phyloP scores from a whole-genome alignment of 108 stramenopile genomes.

The Pseudonitzschia pungens region DNA sequence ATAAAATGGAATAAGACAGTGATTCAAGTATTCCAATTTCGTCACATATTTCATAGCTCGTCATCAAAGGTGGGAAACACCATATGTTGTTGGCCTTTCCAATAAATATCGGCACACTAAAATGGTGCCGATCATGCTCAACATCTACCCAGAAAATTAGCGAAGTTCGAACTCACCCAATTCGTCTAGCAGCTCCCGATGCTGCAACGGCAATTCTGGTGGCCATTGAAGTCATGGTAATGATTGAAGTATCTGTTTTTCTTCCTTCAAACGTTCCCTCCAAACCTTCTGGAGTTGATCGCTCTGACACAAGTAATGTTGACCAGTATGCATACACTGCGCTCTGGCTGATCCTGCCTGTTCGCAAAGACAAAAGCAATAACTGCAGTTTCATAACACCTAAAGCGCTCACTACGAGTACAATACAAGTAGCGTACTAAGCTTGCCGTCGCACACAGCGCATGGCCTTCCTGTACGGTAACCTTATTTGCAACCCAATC shows the following conservation, averaged over 20 bases:
- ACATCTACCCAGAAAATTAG: not conserved
- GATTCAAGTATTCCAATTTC: too few species aligned
- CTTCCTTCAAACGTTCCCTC: not conserved
- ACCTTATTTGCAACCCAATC: not conserved
- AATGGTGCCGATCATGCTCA: not conserved
- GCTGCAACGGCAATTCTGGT: slow-evolving; percentile 64
- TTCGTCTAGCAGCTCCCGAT: slow-evolving; percentile 61
- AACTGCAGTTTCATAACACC: not conserved
- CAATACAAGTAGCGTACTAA: too few species aligned
- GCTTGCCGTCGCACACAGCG: too few species aligned
- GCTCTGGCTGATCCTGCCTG: not conserved
- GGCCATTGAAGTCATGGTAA: slow-evolving; percentile 54
- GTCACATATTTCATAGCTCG: too few species aligned
- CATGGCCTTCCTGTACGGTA: too few species aligned
- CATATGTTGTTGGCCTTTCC: not conserved
- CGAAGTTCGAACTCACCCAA: slow-evolving; percentile 49
- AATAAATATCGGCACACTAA: not conserved
- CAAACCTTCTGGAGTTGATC: not conserved
- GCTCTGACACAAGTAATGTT: not conserved
- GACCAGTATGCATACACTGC: not conserved
- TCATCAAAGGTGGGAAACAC: too few species aligned
- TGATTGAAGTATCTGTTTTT: not conserved
- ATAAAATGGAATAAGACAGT: not conserved
- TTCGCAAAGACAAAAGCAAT: not conserved
- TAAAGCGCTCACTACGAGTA: not conserved